These are phyloP conservation scores for Vigna nakashimae DNA, from an alignment of 306 rosid genomes.

Conservation along the genomic window DNA sequence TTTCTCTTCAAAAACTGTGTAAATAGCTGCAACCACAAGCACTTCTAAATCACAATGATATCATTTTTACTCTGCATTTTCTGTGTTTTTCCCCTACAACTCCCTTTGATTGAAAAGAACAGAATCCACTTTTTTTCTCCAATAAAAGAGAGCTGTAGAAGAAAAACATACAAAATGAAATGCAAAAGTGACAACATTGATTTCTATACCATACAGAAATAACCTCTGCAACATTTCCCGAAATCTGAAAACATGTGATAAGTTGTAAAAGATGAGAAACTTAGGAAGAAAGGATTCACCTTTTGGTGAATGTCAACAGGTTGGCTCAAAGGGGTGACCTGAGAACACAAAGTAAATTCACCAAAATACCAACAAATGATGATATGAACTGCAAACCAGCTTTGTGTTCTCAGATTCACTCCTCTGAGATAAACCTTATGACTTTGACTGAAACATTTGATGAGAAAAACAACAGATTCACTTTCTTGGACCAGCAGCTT, in stretches of 20 bases:
- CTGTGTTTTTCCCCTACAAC: constrained; percentile 42
- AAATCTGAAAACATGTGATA: constrained; percentile 13
- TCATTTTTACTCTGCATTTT: constrained; percentile 22
- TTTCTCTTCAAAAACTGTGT: background rate
- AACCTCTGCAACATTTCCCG: constrained; percentile 28
- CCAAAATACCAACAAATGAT: background rate
- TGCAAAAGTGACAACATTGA: constrained; percentile 38
- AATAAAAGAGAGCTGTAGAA: constrained; percentile 19
- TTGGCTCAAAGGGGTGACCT: constrained; percentile 58
- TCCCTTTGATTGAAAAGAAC: constrained; percentile 37
- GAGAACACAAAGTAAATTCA: constrained; percentile 53
- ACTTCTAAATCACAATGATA: constrained; percentile 17
- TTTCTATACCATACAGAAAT: background rate
- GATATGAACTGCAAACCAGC: constrained; percentile 15
- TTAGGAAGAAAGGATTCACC: background rate
- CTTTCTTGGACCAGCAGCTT: background rate
- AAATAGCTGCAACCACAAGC: background rate
- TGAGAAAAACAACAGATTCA: background rate
- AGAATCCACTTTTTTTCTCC: background rate
- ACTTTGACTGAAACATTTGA: background rate
- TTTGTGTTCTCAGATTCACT: constrained; percentile 52
- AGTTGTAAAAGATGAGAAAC: background rate
- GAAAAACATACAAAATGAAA: constrained; percentile 29
- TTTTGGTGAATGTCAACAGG: constrained; percentile 16
- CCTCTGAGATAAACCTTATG: constrained; percentile 51